Percentiles rank a stretch among this genome's conserved stretches.
Evolutionary conservation across 176 grass and related monocot genomes (phyloP).

Genomic region (Ensete ventricosum): DNA sequence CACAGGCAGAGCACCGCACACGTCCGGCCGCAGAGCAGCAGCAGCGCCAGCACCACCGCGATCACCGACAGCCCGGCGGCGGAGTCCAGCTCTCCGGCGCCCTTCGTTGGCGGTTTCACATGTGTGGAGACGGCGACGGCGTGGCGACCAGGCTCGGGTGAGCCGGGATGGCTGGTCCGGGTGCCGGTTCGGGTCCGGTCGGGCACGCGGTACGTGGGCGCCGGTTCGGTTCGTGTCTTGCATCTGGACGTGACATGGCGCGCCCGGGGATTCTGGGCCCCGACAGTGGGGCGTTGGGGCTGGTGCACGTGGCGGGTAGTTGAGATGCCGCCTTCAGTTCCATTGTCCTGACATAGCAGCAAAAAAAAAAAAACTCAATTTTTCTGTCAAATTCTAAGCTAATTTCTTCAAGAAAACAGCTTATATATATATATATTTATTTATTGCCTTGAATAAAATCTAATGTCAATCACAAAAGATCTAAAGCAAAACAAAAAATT

Average conservation of each 20-base stretch:
- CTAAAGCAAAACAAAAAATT: too few species aligned
- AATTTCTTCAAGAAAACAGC: too few species aligned
- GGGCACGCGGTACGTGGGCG: conserved; percentile 5
- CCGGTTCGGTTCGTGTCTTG: background rate
- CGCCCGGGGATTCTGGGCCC: background rate
- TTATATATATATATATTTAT: too few species aligned
- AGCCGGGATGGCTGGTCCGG: conserved; percentile 10
- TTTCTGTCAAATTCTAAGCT: background rate
- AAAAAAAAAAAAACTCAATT: background rate
- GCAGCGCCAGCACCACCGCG: conserved; percentile 12
- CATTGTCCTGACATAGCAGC: background rate
- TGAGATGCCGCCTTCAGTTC: conserved; percentile 5
- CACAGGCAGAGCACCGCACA: conserved; percentile 17
- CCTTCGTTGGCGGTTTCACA: background rate
- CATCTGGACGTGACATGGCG: conserved; percentile 12
- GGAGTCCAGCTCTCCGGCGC: background rate
- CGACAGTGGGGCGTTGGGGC: background rate
- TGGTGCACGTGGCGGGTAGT: background rate
- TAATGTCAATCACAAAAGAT: too few species aligned
- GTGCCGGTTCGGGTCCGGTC: conserved; percentile 8
- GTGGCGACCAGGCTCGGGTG: background rate
- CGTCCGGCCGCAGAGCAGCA: conserved; percentile 16
- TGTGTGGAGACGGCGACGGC: background rate
- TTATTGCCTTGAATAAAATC: too few species aligned
- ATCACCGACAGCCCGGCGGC: background rate